phyloP scores from a whole-genome alignment of 2,329 filamentous ascomycete genomes.

The Hypoxylon sp. region DNA sequence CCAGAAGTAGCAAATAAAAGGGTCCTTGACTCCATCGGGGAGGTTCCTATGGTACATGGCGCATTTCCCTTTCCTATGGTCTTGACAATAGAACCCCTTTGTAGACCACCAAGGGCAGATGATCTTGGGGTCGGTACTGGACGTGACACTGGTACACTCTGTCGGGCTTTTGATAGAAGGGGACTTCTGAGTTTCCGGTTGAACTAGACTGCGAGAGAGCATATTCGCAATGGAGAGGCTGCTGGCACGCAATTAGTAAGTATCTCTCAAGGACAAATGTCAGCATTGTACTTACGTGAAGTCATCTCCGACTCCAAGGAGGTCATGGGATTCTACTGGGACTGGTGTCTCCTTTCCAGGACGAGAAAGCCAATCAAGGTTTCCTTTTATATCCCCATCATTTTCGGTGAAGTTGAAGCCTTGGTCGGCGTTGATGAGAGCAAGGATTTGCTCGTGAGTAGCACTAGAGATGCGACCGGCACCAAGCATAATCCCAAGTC shows the following conservation, averaged over 20 bases:
- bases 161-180: neutral
- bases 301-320: constrained; percentile 19
- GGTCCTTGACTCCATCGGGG: constrained; percentile 37
- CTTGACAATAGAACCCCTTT: constrained; percentile 36
- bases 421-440: constrained; percentile 35
- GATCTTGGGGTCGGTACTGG: constrained; percentile 17
- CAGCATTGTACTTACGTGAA: constrained; percentile 14
- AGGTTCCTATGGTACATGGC: constrained; percentile 38
- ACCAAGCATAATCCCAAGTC: constrained; percentile 48
- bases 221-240: neutral
- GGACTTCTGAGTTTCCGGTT: neutral
- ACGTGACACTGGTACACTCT: neutral
- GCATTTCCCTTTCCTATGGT: constrained; percentile 34
- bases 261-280: neutral
- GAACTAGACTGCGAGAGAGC: neutral
- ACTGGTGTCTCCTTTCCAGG: constrained; percentile 23
- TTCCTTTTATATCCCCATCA: neutral
- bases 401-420: neutral
- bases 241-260: constrained; percentile 15
- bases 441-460: constrained; percentile 43
- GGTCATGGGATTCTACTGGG: constrained; percentile 21
- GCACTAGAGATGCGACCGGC: constrained; percentile 37
- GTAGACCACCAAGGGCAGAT: constrained; percentile 49
- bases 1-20: constrained; percentile 49
- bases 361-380: neutral